Evolutionary conservation across 371 early-diverging fungal genomes (phyloP).

Genomic region (Mortierella sp.): DNA sequence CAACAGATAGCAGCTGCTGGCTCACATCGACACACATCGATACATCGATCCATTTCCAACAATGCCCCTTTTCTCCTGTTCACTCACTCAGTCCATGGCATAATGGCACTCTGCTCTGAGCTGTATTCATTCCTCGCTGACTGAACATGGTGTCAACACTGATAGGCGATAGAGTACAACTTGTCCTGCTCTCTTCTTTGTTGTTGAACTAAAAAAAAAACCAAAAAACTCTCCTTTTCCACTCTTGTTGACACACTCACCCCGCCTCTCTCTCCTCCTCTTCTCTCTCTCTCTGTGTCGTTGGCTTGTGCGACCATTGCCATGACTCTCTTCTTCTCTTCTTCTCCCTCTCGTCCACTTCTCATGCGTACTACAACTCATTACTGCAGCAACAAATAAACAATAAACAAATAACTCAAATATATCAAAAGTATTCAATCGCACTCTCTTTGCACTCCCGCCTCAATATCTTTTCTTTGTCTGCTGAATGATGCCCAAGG

Average conservation of each 20-base stretch:
- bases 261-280: not conserved
- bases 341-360: not conserved
- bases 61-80: not conserved
- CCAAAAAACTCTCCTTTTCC: not conserved
- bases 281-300: not conserved
- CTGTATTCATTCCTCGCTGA: not conserved
- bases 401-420: not conserved
- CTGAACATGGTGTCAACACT: not conserved
- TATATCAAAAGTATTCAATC: not conserved
- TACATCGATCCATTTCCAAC: not conserved
- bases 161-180: conserved; percentile 6
- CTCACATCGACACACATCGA: conserved; percentile 14
- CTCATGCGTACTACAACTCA: conserved; percentile 3
- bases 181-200: not conserved
- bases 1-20: not conserved
- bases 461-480: not conserved
- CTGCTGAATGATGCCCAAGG: not conserved
- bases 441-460: not conserved
- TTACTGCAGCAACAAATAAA: conserved; percentile 1
- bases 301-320: conserved; percentile 13
- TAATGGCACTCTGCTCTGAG: no score
- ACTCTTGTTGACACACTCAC: conserved; percentile 1
- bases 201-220: not conserved
- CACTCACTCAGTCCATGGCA: no score
- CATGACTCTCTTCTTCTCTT: not conserved